Evolutionary conservation across 169 alveolate genomes (phyloP).

Genomic region (Plasmodium vinckei): DNA sequence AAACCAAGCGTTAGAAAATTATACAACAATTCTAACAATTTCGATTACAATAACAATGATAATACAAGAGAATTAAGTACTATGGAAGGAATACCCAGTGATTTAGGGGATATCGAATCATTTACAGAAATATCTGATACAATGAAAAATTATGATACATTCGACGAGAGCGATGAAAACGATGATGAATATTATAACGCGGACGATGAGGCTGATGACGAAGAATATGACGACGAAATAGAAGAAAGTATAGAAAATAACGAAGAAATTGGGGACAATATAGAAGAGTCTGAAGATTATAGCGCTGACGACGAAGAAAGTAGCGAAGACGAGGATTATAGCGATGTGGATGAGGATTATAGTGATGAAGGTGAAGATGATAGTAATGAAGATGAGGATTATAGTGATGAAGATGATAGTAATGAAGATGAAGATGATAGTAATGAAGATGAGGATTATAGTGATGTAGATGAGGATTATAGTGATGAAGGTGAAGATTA

Average conservation of each 20-base stretch:
- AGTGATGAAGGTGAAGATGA: not conserved
- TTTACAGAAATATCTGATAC: constrained; percentile 14
- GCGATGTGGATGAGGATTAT: constrained; percentile 5
- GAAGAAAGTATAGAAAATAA: not conserved
- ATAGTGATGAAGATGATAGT: not conserved
- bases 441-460: not conserved
- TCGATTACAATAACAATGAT: not conserved
- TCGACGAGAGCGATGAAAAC: not conserved
- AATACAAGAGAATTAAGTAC: not conserved
- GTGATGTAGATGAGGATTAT: not conserved
- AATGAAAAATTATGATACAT: constrained; percentile 3
- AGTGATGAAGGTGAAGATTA: constrained; percentile 9
- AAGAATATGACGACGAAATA: not conserved
- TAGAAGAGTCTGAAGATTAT: not conserved
- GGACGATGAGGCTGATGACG: not conserved
- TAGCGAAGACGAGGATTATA: not conserved
- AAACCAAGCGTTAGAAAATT: constrained; percentile 2
- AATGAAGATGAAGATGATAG: not conserved
- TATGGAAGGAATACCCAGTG: not conserved
- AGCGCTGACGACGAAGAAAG: not conserved
- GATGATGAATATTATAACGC: not conserved
- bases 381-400: not conserved
- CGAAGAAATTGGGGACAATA: not conserved
- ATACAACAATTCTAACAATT: not conserved
- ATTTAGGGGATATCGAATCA: constrained; percentile 13